Conservation (phyloP, 2,329 filamentous ascomycete species). For the Immersiporthe knoxdaviesiana region DNA sequence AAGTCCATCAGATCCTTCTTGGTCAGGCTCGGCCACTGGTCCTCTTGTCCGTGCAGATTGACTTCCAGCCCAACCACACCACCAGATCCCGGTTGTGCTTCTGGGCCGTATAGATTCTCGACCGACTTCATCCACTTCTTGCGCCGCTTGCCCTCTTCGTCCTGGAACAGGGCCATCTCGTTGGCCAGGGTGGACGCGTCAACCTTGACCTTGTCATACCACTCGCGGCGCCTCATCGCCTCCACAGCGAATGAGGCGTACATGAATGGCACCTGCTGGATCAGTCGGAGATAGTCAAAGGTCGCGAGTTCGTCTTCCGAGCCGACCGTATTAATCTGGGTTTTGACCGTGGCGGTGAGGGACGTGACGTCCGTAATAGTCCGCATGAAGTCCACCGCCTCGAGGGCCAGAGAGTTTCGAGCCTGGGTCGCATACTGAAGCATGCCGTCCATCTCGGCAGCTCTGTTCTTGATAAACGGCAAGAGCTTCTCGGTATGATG, state of each 20-base stretch:
- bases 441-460: conserved; percentile 64
- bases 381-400: conserved; percentile 76
- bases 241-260: conserved; percentile 91
- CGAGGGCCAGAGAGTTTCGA: conserved; percentile 68
- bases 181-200: conserved; percentile 89
- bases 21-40: conserved; percentile 76
- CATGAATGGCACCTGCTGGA: conserved; percentile 82
- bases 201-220: conserved; percentile 85
- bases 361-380: conserved; percentile 80
- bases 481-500: conserved; percentile 66
- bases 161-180: conserved; percentile 88
- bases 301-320: conserved; percentile 76
- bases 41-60: conserved; percentile 78
- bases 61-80: conserved; percentile 80
- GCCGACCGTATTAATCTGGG: conserved; percentile 71
- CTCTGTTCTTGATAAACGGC: conserved; percentile 59
- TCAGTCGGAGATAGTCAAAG: conserved; percentile 78
- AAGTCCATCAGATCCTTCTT: conserved; percentile 80
- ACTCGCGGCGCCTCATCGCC: conserved; percentile 83
- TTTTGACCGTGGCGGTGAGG: conserved; percentile 71
- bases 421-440: conserved; percentile 62
- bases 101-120: conserved; percentile 71
- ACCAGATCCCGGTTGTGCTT: conserved; percentile 64
- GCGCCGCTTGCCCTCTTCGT: conserved; percentile 87
- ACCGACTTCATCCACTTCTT: conserved; percentile 90